Conservation (phyloP, 495 filamentous ascomycete genomes). For the Aspergillus diversus region DNA sequence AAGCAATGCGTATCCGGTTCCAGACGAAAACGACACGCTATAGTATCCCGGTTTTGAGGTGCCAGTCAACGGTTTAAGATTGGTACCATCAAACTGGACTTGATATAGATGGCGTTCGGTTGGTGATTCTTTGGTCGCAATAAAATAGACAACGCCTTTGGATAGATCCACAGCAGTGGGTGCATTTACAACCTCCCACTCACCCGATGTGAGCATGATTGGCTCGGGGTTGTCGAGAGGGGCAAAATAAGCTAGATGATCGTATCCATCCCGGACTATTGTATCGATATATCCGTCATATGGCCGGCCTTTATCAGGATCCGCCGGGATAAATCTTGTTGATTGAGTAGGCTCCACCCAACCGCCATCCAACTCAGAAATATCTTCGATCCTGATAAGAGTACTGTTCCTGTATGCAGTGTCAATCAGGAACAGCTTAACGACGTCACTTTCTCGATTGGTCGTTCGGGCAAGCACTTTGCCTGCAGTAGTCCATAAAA, state of each 20-base stretch:
- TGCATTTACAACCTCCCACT: slow-evolving; percentile 91
- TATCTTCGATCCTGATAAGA: slow-evolving; percentile 75
- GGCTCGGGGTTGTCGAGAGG: slow-evolving; percentile 82
- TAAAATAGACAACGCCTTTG: slow-evolving; percentile 86
- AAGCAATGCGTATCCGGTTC: slow-evolving; percentile 78
- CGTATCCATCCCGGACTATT: slow-evolving; percentile 81
- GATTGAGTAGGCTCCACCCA: slow-evolving; percentile 95
- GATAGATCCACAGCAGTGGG: slow-evolving; percentile 86
- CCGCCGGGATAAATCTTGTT: slow-evolving; percentile 84
- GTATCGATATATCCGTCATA: slow-evolving; percentile 94
- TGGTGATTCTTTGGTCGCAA: slow-evolving; percentile 82
- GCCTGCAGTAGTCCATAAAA: slow-evolving; percentile 81
- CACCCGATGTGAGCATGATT: slow-evolving; percentile 80
- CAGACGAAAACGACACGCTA: slow-evolving; percentile 80
- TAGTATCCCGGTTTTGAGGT: slow-evolving; percentile 81
- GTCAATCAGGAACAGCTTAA: slow-evolving; percentile 86
- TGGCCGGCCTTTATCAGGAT: slow-evolving; percentile 72
- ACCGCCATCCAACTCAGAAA: slow-evolving; percentile 83
- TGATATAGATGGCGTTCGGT: slow-evolving; percentile 90
- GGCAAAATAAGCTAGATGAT: slow-evolving; percentile 94
- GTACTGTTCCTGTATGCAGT: slow-evolving; percentile 74
- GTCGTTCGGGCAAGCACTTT: slow-evolving; percentile 87
- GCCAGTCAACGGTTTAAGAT: slow-evolving; percentile 72
- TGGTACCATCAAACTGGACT: slow-evolving; percentile 79
- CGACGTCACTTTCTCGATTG: slow-evolving; percentile 88